These are phyloP conservation scores for Huntiella savannae DNA, from an alignment of 2,329 filamentous ascomycete species.

Conservation along the genomic window DNA sequence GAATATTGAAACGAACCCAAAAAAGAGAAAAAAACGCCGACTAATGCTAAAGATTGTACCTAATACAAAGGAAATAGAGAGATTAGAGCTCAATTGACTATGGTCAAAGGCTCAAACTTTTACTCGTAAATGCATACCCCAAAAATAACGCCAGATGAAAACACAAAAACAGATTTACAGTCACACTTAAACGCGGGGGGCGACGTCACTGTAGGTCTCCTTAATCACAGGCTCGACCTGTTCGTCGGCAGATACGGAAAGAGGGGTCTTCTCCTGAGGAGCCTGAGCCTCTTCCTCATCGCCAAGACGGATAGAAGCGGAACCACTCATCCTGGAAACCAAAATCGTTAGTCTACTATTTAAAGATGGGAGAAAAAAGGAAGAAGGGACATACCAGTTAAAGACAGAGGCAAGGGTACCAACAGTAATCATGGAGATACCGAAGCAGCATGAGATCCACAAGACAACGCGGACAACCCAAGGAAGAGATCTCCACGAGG, in stretches of 20 bases:
- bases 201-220: no score
- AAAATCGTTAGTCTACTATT: not conserved
- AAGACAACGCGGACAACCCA: conserved; percentile 5
- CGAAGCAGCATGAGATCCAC: conserved; percentile 9
- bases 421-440: conserved; percentile 5
- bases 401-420: not conserved
- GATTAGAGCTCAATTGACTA: no score
- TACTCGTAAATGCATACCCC: no score
- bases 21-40: no score
- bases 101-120: no score
- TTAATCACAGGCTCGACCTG: no score
- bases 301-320: conserved; percentile 6
- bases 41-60: no score
- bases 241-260: not conserved
- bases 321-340: not conserved
- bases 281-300: not conserved
- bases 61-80: no score
- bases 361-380: not conserved
- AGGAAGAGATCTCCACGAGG: conserved; percentile 6
- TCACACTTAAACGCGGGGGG: no score
- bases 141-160: no score
- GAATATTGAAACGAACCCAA: no score
- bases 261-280: not conserved
- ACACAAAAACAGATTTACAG: no score
- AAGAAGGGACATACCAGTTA: conserved; percentile 5